A percentile compares a stretch with the other conserved stretches of the same genome.
These are phyloP conservation scores for Naematelia encephala DNA, from an alignment of 768 basidiomycete species.

Conservation along the genomic window DNA sequence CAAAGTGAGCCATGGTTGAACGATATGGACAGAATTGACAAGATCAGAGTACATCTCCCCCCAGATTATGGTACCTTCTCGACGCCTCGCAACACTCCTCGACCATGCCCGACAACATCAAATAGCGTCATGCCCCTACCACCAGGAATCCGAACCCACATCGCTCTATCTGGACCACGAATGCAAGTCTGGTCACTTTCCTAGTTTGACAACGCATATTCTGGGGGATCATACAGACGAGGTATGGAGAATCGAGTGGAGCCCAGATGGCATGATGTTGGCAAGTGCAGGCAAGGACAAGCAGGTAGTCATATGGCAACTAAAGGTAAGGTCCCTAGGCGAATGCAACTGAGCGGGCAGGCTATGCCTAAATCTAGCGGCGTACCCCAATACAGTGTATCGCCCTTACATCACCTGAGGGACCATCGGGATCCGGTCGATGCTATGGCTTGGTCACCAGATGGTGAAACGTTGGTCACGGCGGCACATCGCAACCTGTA, in stretches of 20 bases:
- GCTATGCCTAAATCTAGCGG: constrained; percentile 8
- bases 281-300: constrained; percentile 87
- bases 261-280: constrained; percentile 75
- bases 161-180: constrained; percentile 85
- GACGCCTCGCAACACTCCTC: constrained; percentile 77
- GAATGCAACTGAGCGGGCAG: not conserved
- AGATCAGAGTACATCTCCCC: constrained; percentile 80
- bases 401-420: constrained; percentile 53
- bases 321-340: constrained; percentile 60
- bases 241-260: constrained; percentile 96
- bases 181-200: constrained; percentile 76
- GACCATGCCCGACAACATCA: constrained; percentile 81
- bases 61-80: constrained; percentile 85
- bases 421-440: constrained; percentile 76
- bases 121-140: constrained; percentile 76
- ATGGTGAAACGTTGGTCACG: constrained; percentile 78
- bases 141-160: constrained; percentile 63
- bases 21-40: not conserved
- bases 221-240: constrained; percentile 84
- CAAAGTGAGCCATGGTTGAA: constrained; percentile 61
- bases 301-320: constrained; percentile 81
- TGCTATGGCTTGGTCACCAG: constrained; percentile 86
- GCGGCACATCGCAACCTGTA: constrained; percentile 76
- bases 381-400: constrained; percentile 44
- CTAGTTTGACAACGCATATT: constrained; percentile 76